Percentiles rank a stretch among this genome's conserved stretches.
phyloP scores from a whole-genome alignment of 202 grass and related monocot genomes.

The Hordeum pubiflorum region DNA sequence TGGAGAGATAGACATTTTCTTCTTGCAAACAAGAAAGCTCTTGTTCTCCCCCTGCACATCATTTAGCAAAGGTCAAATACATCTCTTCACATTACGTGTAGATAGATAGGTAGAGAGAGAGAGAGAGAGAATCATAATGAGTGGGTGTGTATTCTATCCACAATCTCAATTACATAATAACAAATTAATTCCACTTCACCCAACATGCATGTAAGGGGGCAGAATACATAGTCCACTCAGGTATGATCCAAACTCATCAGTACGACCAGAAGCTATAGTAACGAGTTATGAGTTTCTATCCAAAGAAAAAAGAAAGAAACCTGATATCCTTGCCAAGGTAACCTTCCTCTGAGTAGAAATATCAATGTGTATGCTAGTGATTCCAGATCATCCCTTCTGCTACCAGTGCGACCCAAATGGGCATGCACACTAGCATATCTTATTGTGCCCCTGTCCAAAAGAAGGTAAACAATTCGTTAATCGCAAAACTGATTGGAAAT shows the following conservation, averaged over 20 bases:
- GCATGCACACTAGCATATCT: constrained; percentile 98
- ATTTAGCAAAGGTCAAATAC: constrained; percentile 19
- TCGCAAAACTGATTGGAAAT: constrained; percentile 15
- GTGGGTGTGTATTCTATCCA: neutral
- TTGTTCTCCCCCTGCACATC: constrained; percentile 90
- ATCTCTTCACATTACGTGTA: neutral
- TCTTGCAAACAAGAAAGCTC: constrained; percentile 97
- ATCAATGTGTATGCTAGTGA: constrained; percentile 89
- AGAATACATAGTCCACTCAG: constrained; percentile 1
- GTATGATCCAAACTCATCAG: neutral
- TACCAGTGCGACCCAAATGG: constrained; percentile 83
- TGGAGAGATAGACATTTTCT: constrained; percentile 90
- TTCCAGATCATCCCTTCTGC: constrained; percentile 93
- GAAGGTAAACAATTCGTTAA: constrained; percentile 25
- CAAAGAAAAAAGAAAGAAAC: constrained; percentile 38
- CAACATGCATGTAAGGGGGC: constrained; percentile 11
- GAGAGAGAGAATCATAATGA: neutral
- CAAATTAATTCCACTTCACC: neutral
- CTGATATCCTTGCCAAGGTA: constrained; percentile 97
- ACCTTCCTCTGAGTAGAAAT: constrained; percentile 88
- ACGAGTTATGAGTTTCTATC: neutral
- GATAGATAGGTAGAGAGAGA: no score
- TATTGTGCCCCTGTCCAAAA: constrained; percentile 73
- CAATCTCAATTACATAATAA: neutral
- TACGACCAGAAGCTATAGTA: neutral